phyloP scores from a whole-genome alignment of 2,329 filamentous ascomycete species.

The Knufia petricola region DNA sequence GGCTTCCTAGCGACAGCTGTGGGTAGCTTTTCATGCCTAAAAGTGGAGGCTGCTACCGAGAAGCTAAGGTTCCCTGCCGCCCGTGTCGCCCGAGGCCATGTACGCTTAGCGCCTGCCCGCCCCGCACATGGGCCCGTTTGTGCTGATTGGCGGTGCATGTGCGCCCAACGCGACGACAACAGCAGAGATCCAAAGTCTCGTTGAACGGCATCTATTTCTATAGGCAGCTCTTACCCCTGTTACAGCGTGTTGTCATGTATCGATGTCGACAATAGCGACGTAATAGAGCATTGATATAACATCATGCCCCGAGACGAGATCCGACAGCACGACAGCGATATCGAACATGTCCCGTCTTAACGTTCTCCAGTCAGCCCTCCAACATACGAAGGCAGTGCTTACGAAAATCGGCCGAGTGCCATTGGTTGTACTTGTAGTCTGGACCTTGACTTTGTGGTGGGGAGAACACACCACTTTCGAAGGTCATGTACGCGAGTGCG shows the following conservation, averaged over 20 bases:
- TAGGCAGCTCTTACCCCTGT: not conserved
- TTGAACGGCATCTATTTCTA: not conserved
- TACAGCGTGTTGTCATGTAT: not conserved
- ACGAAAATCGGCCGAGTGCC: conserved; percentile 33
- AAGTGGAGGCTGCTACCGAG: not conserved
- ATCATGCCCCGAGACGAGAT: not conserved
- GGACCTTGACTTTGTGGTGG: conserved; percentile 71
- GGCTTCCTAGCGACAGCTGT: not conserved
- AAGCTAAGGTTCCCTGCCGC: not conserved
- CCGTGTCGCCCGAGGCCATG: not conserved
- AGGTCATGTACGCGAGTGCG: conserved; percentile 59
- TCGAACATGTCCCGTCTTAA: conserved; percentile 1
- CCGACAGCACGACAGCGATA: not conserved
- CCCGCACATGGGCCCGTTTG: not conserved
- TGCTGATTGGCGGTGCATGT: too few relatives aligned
- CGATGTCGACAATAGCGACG: not conserved
- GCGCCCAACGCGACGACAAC: too few relatives aligned
- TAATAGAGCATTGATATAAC: not conserved
- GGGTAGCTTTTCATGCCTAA: not conserved
- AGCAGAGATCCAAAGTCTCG: too few relatives aligned
- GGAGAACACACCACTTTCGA: conserved; percentile 74
- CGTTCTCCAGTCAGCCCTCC: not conserved
- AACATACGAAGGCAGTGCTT: not conserved
- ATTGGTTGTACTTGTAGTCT: conserved; percentile 60
- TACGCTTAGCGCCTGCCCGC: not conserved